phyloP scores from a whole-genome alignment of 768 basidiomycete genomes.

The Hypholoma fasciculare region DNA sequence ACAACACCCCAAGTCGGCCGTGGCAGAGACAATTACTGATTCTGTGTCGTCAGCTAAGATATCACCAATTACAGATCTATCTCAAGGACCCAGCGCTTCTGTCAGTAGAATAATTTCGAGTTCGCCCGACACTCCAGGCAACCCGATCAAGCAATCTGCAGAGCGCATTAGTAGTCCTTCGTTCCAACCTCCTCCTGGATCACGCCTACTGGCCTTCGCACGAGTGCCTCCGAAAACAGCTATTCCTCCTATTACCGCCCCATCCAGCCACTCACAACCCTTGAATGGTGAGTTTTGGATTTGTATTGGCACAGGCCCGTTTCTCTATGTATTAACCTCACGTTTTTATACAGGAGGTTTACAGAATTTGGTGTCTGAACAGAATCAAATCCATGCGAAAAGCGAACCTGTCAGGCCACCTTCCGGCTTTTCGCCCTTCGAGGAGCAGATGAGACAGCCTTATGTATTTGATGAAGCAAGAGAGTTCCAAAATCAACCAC shows the following conservation, averaged over 20 bases:
- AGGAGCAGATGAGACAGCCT: slow-evolving; percentile 38
- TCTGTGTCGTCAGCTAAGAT: not conserved
- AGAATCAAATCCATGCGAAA: slow-evolving; percentile 16
- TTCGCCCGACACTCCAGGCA: slow-evolving; percentile 12
- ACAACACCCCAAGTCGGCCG: not conserved
- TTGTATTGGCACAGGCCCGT: not conserved
- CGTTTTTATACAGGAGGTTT: slow-evolving; percentile 9
- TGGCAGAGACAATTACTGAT: not conserved
- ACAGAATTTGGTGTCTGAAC: slow-evolving; percentile 7
- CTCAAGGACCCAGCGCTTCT: not conserved
- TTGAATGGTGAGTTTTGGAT: slow-evolving; percentile 23
- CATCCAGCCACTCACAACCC: slow-evolving; percentile 11
- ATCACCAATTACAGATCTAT: not conserved
- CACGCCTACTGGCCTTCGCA: slow-evolving; percentile 51
- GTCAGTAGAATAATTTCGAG: slow-evolving; percentile 1
- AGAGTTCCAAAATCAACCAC: slow-evolving; percentile 12
- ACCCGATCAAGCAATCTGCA: slow-evolving; percentile 16
- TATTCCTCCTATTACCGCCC: slow-evolving; percentile 9
- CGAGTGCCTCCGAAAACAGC: slow-evolving; percentile 31
- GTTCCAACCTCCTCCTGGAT: slow-evolving; percentile 51
- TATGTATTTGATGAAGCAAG: slow-evolving; percentile 15
- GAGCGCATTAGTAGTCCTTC: slow-evolving; percentile 21
- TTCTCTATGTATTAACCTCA: not conserved
- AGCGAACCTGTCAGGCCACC: slow-evolving; percentile 27
- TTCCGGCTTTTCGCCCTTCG: slow-evolving; percentile 57